Percentiles rank a stretch among this genome's conserved stretches.
These are phyloP conservation scores for Rhynchospora breviuscula DNA, from an alignment of 176 grass and related monocot species.

Conservation along the genomic window DNA sequence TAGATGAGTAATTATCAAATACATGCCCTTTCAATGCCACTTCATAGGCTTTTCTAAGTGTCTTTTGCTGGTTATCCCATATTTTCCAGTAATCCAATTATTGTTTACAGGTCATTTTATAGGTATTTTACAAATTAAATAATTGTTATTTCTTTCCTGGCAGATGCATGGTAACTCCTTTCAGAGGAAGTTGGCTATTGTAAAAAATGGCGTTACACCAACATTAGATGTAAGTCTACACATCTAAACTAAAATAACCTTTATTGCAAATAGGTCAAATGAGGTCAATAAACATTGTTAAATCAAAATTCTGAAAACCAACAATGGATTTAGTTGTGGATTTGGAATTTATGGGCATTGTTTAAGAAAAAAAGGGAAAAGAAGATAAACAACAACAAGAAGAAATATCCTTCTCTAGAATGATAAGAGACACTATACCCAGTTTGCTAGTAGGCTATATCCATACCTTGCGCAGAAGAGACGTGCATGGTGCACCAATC, in stretches of 20 bases:
- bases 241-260: neutral
- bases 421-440: neutral
- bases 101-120: neutral
- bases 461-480: neutral
- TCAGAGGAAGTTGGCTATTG: conserved; percentile 79
- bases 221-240: conserved; percentile 61
- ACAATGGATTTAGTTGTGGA: neutral
- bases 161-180: conserved; percentile 99
- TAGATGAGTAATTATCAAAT: conserved; percentile 16
- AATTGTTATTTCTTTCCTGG: conserved; percentile 29
- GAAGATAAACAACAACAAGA: neutral
- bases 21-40: neutral
- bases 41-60: conserved; percentile 24
- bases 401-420: neutral
- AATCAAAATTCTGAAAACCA: neutral
- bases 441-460: neutral
- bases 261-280: neutral
- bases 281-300: neutral
- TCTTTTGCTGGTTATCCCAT: neutral
- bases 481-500: neutral
- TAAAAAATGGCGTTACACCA: conserved; percentile 76
- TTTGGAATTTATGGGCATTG: neutral
- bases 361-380: neutral
- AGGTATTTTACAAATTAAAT: conserved; percentile 12
- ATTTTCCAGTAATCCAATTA: neutral